These are phyloP conservation scores for Violaceomyces palustris DNA, from an alignment of 1,284 basidiomycete genomes.

Conservation along the genomic window DNA sequence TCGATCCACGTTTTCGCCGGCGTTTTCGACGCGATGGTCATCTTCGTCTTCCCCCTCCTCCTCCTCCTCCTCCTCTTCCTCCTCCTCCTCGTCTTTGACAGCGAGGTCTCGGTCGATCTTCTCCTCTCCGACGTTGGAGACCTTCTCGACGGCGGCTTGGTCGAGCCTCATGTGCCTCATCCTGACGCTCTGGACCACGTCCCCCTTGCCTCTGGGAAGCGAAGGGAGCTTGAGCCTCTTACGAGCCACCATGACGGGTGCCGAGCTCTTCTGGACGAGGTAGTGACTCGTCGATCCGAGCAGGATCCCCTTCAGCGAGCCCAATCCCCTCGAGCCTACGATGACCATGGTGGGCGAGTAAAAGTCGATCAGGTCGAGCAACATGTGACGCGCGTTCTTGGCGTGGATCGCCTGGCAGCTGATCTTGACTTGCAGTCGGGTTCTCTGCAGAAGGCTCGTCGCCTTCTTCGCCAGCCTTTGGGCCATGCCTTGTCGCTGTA, in stretches of 20 bases:
- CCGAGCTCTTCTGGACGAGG: constrained; percentile 84
- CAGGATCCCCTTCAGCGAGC: constrained; percentile 85
- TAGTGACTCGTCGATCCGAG: constrained; percentile 97
- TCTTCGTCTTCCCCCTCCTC: not conserved
- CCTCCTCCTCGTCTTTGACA: not conserved
- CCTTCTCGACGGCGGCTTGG: constrained; percentile 48
- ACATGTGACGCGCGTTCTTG: constrained; percentile 87
- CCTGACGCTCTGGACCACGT: constrained; percentile 47
- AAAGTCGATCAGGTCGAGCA: constrained; percentile 81
- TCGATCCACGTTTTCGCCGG: not conserved
- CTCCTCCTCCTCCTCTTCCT: not conserved
- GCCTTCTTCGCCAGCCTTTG: constrained; percentile 79
- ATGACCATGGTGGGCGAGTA: constrained; percentile 88
- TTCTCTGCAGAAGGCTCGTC: constrained; percentile 81
- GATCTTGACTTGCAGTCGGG: constrained; percentile 76
- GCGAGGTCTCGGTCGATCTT: constrained; percentile 6
- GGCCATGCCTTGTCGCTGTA: constrained; percentile 81
- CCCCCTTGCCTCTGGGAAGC: constrained; percentile 45
- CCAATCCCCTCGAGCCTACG: constrained; percentile 85
- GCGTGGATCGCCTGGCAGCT: constrained; percentile 86
- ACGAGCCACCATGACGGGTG: constrained; percentile 72
- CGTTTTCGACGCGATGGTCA: not conserved
- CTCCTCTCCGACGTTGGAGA: constrained; percentile 15
- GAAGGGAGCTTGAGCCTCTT: constrained; percentile 46
- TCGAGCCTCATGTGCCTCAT: constrained; percentile 47